A percentile compares a stretch with the other conserved stretches of the same genome.
Evolutionary conservation across 2,329 filamentous ascomycete genomes (phyloP).

Genomic region (Arthrobotrys conoides): DNA sequence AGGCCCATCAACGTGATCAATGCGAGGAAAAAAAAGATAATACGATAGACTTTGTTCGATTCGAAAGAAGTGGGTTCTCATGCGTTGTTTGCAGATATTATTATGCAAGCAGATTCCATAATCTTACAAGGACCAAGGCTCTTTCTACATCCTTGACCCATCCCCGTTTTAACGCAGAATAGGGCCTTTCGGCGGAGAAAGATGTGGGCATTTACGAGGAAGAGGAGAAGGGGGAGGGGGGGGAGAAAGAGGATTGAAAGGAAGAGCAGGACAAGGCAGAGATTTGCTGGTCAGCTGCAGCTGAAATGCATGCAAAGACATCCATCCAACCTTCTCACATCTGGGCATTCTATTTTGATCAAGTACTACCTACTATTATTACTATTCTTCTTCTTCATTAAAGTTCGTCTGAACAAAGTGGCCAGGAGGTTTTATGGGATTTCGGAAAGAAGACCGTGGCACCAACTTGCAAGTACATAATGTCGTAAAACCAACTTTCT

Average conservation of each 20-base stretch:
- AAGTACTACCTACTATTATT: conserved; percentile 3
- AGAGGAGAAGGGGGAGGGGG: not conserved
- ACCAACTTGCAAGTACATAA: conserved; percentile 33
- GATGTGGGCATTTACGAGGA: conserved; percentile 11
- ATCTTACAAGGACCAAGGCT: not conserved
- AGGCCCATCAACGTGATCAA: conserved; percentile 34
- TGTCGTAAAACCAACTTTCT: conserved; percentile 31
- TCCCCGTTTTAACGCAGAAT: conserved; percentile 29
- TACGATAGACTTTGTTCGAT: conserved; percentile 30
- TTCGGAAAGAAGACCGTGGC: conserved; percentile 14
- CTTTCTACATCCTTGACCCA: conserved; percentile 5
- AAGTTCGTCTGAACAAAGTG: conserved; percentile 4
- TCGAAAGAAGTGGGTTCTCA: conserved; percentile 41
- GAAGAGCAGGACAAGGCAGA: not conserved
- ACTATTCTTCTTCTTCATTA: not conserved
- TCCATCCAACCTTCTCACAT: conserved; percentile 17
- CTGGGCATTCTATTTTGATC: not conserved
- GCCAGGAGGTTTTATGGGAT: not conserved
- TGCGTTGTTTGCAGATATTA: conserved; percentile 58
- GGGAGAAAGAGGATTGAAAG: no score
- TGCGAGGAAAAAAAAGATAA: conserved; percentile 10
- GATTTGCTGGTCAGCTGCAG: conserved; percentile 34
- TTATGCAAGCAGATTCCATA: conserved; percentile 20
- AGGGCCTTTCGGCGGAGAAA: conserved; percentile 13
- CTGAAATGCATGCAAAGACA: conserved; percentile 38